Evolutionary conservation across 2,329 filamentous ascomycete species (phyloP).

Genomic region (Chalaropsis ovoidea): DNA sequence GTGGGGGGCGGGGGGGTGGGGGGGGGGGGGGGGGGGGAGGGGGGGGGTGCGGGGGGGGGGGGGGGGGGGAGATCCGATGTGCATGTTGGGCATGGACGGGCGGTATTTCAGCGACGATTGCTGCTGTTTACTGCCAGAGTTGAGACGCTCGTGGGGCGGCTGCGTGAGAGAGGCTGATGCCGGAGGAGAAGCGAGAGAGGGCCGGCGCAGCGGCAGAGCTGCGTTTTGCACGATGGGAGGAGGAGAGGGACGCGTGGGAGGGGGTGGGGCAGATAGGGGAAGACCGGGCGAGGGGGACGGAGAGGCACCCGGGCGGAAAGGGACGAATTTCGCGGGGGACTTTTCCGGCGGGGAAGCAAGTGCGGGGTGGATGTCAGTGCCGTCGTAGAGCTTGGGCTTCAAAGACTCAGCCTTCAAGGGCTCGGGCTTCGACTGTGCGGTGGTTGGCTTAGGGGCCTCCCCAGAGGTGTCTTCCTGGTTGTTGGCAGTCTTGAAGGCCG

Average conservation of each 20-base stretch:
- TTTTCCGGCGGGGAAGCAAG: background rate
- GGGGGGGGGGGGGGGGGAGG: background rate
- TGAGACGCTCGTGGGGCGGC: background rate
- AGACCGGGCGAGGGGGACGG: constrained; percentile 7
- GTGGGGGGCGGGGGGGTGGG: background rate
- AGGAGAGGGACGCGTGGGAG: background rate
- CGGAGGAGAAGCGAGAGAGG: background rate
- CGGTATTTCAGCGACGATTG: constrained; percentile 9
- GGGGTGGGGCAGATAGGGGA: background rate
- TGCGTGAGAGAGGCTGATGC: background rate
- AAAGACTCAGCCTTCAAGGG: constrained; percentile 2
- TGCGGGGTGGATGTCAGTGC: background rate
- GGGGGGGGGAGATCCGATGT: constrained; percentile 6
- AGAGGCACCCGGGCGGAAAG: constrained; percentile 19
- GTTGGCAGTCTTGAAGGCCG: background rate
- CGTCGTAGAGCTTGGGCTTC: background rate
- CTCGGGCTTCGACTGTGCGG: background rate
- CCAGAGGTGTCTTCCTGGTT: background rate
- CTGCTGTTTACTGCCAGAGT: background rate
- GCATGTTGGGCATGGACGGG: constrained; percentile 23
- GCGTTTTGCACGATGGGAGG: background rate
- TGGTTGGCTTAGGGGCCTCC: background rate
- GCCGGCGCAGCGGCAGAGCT: background rate
- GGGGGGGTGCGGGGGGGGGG: background rate
- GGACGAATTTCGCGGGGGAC: constrained; percentile 11